Percentiles rank a stretch among this genome's conserved stretches.
Conservation (phyloP, 305 asterid species). For the Solanum hybrid region DNA sequence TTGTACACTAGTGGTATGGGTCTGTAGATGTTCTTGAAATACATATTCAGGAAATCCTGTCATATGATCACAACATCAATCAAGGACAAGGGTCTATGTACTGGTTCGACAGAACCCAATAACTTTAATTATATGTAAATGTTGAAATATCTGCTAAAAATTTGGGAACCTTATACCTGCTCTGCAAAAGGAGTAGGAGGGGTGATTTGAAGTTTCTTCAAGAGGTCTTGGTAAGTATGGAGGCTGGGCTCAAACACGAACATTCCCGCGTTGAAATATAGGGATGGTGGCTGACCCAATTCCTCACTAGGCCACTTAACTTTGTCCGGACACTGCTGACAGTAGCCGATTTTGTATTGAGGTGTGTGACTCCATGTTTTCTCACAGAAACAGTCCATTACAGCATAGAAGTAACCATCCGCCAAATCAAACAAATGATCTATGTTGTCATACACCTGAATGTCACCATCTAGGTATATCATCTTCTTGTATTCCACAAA, state of each 20-base stretch:
- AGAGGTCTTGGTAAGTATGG: not conserved
- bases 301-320: conserved; percentile 30
- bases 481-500: conserved; percentile 19
- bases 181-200: conserved; percentile 43
- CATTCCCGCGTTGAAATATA: conserved; percentile 51
- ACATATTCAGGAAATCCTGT: conserved; percentile 25
- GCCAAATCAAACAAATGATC: conserved; percentile 32
- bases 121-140: not conserved
- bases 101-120: too few species aligned
- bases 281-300: conserved; percentile 30
- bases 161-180: conserved; percentile 15
- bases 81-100: not conserved
- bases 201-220: not conserved
- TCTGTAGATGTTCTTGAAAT: conserved; percentile 9
- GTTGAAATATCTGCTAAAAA: not conserved
- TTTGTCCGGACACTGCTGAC: conserved; percentile 45
- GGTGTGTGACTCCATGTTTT: conserved; percentile 39
- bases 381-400: conserved; percentile 48
- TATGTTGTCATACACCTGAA: conserved; percentile 33
- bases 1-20: conserved; percentile 19
- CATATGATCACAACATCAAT: not conserved
- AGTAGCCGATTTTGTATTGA: conserved; percentile 34
- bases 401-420: conserved; percentile 30
- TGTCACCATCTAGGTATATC: conserved; percentile 43
- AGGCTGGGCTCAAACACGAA: conserved; percentile 31